Evolutionary conservation across 1,284 basidiomycete genomes (phyloP), one percentile per base, ranked within the genome.

Genomic region (Microbotryum intermedium): DNA sequence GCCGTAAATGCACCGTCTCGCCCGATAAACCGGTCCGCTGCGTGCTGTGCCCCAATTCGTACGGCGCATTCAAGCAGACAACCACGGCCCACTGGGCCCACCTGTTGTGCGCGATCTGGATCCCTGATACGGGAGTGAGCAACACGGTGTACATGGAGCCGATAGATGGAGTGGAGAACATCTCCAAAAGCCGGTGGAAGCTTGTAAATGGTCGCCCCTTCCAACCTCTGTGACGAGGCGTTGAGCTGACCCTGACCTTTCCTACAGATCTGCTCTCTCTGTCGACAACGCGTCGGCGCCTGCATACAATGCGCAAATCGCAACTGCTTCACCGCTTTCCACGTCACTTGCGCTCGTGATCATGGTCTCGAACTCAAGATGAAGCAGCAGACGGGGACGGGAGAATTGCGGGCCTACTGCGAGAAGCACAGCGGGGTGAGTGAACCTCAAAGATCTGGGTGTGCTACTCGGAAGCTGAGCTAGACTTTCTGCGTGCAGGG

Each of bases 131-230:
- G 9, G 84, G 87, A 45, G 90, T 97, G 6, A 86, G 87, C 39
- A 98, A 98, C 73, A 86, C 92, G 8, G 87, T 93, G 11, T 97
- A 97, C 75, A 98, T 98, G 94, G 95, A 98, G 71, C 95, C 95
- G 11, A 86, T 99, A 50, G 90, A 91, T 29, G 90, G 90, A 25
- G 81, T 93, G 0, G 89, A 97, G 50, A 82, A 79, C 67, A 89
- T 98, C 49, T 85, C 88, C 4, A 97, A 93, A 73, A 86, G 85
- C 68, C 80, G 94, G 8, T 97, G 93, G 94, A 95, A 87, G 76
- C 80, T 98, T 66, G 91, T 92, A 62, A 70, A 87, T 77, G 11
- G 9, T n/a, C 6, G 18, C 23, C 18, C 9, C 2, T 42, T 39
- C 21, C 6, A 49, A 11, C 8, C 3, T 50, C 18, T 26, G 34